phyloP scores from a whole-genome alignment of 2,329 filamentous ascomycete genomes.

The Fonsecaea erecta region DNA sequence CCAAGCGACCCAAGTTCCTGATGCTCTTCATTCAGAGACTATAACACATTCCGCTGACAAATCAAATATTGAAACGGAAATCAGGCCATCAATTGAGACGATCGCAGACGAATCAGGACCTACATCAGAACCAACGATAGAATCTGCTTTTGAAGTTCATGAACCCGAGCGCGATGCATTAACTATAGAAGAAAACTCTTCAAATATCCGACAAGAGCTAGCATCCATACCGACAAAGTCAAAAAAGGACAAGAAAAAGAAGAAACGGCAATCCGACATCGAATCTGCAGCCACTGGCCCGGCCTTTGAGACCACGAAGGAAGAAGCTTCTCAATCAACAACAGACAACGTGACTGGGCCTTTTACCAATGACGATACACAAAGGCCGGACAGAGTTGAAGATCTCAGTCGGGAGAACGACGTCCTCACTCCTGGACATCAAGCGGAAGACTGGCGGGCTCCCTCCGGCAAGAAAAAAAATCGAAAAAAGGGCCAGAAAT shows the following conservation, averaged over 20 bases:
- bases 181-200: background rate
- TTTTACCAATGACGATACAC: background rate
- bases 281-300: constrained; percentile 10
- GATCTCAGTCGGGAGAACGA: background rate
- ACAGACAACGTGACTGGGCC: background rate
- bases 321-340: background rate
- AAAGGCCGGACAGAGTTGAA: background rate
- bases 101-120: background rate
- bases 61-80: background rate
- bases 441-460: background rate
- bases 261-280: constrained; percentile 41
- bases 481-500: constrained; percentile 27
- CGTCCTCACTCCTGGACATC: background rate
- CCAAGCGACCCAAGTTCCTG: constrained; percentile 5
- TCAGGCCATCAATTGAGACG: background rate
- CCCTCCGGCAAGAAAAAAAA: constrained; percentile 35
- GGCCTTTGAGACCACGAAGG: background rate
- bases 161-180: background rate
- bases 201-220: constrained; percentile 10
- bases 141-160: background rate
- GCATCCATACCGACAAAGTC: constrained; percentile 39
- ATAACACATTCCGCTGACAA: background rate
- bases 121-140: background rate
- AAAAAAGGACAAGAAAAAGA: constrained; percentile 45
- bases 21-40: background rate